These are phyloP conservation scores for Boletus edulis DNA, from an alignment of 768 basidiomycete genomes.

Conservation along the genomic window DNA sequence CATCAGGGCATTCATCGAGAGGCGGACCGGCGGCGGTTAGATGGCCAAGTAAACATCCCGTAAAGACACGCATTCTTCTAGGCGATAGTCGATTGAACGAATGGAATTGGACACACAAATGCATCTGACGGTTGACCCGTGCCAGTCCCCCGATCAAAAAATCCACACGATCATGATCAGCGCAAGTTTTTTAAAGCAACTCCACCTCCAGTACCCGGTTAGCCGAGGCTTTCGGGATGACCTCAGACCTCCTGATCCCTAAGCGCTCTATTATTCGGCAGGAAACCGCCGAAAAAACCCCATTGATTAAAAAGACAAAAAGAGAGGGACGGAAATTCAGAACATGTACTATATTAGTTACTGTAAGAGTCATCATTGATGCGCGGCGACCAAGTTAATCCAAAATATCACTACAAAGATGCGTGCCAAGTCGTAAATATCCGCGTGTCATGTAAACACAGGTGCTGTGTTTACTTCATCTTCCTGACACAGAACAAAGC, in stretches of 20 bases:
- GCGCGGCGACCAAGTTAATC: slow-evolving; percentile 9
- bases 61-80: slow-evolving; percentile 1
- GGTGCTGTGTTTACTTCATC: slow-evolving; percentile 21
- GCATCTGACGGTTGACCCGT: neutral
- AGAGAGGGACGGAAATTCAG: neutral
- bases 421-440: slow-evolving; percentile 15
- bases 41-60: neutral
- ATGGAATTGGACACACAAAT: neutral
- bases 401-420: slow-evolving; percentile 12
- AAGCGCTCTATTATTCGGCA: slow-evolving; percentile 11
- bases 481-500: slow-evolving; percentile 43
- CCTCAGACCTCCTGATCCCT: slow-evolving; percentile 6
- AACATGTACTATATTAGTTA: slow-evolving; percentile 7
- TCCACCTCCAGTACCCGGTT: neutral
- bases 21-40: slow-evolving; percentile 48
- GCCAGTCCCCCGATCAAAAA: neutral
- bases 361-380: slow-evolving; percentile 14
- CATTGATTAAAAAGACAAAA: neutral
- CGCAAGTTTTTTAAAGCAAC: neutral
- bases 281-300: neutral
- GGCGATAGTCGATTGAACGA: slow-evolving; percentile 8
- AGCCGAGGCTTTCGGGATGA: slow-evolving; percentile 15
- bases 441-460: slow-evolving; percentile 14
- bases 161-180: slow-evolving; percentile 15
- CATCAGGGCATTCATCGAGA: slow-evolving; percentile 78